A percentile compares a stretch with the other conserved stretches of the same genome.
phyloP scores from a whole-genome alignment of 345 rosid species.

The Syzygium jambos region DNA sequence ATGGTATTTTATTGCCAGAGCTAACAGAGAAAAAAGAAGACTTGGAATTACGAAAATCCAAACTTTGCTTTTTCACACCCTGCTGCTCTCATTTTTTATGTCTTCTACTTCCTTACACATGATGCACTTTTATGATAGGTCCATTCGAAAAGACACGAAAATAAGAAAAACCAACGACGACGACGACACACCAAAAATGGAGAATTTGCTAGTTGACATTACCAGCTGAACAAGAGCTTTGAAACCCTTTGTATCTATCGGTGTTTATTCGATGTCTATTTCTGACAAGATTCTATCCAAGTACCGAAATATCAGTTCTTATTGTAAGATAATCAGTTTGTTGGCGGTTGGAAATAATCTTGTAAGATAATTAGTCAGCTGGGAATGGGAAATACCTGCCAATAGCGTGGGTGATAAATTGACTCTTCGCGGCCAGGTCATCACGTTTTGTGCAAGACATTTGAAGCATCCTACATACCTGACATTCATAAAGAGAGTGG shows the following conservation, averaged over 20 bases:
- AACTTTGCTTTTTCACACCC: not conserved
- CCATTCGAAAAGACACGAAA: not conserved
- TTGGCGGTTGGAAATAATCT: not conserved
- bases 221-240: conserved; percentile 31
- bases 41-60: not conserved
- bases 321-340: not conserved
- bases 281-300: conserved; percentile 23
- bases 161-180: not conserved
- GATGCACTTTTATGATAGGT: not conserved
- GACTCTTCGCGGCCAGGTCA: no score
- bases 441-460: no score
- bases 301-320: not conserved
- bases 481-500: no score
- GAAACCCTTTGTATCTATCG: conserved; percentile 32
- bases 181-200: not conserved
- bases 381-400: no score
- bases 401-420: no score
- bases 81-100: not conserved
- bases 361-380: no score
- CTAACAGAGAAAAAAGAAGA: not conserved
- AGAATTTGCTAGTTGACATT: not conserved
- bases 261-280: conserved; percentile 32
- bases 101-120: not conserved
- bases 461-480: no score
- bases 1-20: not conserved